A percentile compares a stretch with the other conserved stretches of the same genome.
Evolutionary conservation across 257 asterid species (phyloP).

Genomic region (Przewalskia tangutica): DNA sequence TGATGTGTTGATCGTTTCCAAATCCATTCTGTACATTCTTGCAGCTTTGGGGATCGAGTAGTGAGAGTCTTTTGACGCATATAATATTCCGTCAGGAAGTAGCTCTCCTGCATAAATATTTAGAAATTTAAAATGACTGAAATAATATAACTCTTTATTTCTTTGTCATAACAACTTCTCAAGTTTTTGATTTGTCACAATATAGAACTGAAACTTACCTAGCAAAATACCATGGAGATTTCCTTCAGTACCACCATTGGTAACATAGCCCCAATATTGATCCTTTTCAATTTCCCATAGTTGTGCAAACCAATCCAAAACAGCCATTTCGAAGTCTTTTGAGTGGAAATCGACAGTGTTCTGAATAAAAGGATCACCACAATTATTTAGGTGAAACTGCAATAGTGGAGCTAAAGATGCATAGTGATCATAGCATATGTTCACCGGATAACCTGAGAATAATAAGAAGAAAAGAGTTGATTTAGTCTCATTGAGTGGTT

Average conservation of each 20-base stretch:
- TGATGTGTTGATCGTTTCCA: neutral
- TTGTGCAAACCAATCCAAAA: constrained; percentile 12
- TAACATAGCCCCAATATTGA: constrained; percentile 14
- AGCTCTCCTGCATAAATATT: constrained; percentile 7
- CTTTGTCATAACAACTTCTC: no score
- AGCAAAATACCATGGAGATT: constrained; percentile 15
- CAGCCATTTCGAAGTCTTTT: constrained; percentile 1
- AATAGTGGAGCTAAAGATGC: neutral
- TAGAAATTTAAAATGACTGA: neutral
- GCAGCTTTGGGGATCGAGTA: constrained; percentile 10
- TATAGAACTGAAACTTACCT: constrained; percentile 2
- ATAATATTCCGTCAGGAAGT: constrained; percentile 6
- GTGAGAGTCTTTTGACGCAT: constrained; percentile 1
- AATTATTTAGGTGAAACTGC: neutral
- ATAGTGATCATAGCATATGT: neutral
- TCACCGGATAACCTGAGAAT: neutral
- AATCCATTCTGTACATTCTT: constrained; percentile 10
- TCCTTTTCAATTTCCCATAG: constrained; percentile 7
- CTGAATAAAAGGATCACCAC: neutral
- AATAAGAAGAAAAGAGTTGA: neutral
- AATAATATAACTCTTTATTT: neutral
- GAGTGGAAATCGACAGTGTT: constrained; percentile 3
- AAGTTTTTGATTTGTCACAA: no score
- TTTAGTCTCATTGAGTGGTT: neutral
- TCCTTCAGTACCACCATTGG: constrained; percentile 19